phyloP scores from a whole-genome alignment of 1,284 basidiomycete genomes.

The Boletus smithii region DNA sequence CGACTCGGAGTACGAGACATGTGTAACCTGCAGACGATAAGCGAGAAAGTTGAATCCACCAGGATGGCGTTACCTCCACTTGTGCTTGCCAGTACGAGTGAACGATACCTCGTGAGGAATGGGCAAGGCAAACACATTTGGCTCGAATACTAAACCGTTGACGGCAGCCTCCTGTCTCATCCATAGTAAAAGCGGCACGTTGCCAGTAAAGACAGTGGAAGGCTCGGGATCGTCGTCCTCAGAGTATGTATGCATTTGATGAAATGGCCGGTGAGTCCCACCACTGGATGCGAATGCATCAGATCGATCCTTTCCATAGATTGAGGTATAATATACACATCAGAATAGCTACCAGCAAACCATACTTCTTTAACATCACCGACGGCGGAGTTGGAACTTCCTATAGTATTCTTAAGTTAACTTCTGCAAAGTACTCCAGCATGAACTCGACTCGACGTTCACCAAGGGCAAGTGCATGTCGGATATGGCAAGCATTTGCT shows the following conservation, averaged over 20 bases:
- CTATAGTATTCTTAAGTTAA: slow-evolving; percentile 25
- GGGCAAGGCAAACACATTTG: slow-evolving; percentile 6
- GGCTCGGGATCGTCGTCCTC: not conserved
- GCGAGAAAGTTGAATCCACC: no score
- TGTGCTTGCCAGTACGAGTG: slow-evolving; percentile 2
- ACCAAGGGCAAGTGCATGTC: slow-evolving; percentile 39
- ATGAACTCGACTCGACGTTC: slow-evolving; percentile 39
- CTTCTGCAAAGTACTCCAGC: slow-evolving; percentile 34
- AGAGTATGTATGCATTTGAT: no score
- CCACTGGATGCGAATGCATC: not conserved
- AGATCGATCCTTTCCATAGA: not conserved
- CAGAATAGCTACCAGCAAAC: not conserved
- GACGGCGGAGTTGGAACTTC: no score
- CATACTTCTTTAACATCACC: not conserved
- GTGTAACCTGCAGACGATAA: slow-evolving; percentile 8
- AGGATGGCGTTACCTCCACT: not conserved
- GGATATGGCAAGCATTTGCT: slow-evolving; percentile 32
- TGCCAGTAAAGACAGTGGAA: slow-evolving; percentile 13
- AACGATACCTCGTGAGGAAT: slow-evolving; percentile 18
- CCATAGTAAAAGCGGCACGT: slow-evolving; percentile 19
- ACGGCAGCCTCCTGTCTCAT: slow-evolving; percentile 10
- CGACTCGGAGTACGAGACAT: slow-evolving; percentile 6
- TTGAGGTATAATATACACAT: not conserved
- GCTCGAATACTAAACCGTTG: not conserved
- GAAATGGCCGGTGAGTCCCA: not conserved